These are phyloP conservation scores for Rhizopogon rudus DNA, from an alignment of 768 basidiomycete species.

Conservation along the genomic window DNA sequence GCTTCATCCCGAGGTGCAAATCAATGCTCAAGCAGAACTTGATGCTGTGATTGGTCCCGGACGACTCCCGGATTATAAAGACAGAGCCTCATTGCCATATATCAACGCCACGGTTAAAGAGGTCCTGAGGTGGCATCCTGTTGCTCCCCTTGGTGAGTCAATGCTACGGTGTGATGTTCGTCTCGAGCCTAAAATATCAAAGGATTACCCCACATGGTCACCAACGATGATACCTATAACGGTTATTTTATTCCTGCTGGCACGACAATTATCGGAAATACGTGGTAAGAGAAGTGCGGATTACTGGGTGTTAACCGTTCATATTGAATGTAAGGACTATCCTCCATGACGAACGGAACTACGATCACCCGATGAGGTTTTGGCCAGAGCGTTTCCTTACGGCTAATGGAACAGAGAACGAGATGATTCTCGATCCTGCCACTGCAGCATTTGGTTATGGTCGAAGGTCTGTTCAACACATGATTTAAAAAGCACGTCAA, in stretches of 20 bases:
- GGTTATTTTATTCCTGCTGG: constrained; percentile 30
- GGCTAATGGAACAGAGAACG: constrained; percentile 31
- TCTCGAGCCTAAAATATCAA: background rate
- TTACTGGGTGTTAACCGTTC: background rate
- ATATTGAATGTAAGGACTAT: constrained; percentile 26
- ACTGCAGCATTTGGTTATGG: constrained; percentile 32
- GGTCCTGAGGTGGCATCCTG: constrained; percentile 28
- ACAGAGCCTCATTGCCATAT: constrained; percentile 21
- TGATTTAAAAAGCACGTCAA: background rate
- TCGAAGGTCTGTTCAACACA: constrained; percentile 18
- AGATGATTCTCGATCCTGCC: constrained; percentile 23
- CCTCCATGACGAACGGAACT: constrained; percentile 31
- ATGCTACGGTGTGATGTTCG: constrained; percentile 7
- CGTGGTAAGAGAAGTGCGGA: constrained; percentile 34
- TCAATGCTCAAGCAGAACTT: constrained; percentile 24
- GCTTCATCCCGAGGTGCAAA: constrained; percentile 23
- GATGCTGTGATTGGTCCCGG: constrained; percentile 22
- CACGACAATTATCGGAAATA: constrained; percentile 54
- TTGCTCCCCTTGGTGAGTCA: constrained; percentile 27
- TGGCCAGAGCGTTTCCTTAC: constrained; percentile 34
- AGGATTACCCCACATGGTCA: constrained; percentile 30
- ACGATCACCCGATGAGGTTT: constrained; percentile 29
- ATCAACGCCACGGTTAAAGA: constrained; percentile 26
- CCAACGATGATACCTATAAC: constrained; percentile 25
- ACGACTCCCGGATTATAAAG: constrained; percentile 27